These are phyloP conservation scores for Bruguiera gymnorhiza DNA, from an alignment of 345 rosid genomes.

Conservation along the genomic window DNA sequence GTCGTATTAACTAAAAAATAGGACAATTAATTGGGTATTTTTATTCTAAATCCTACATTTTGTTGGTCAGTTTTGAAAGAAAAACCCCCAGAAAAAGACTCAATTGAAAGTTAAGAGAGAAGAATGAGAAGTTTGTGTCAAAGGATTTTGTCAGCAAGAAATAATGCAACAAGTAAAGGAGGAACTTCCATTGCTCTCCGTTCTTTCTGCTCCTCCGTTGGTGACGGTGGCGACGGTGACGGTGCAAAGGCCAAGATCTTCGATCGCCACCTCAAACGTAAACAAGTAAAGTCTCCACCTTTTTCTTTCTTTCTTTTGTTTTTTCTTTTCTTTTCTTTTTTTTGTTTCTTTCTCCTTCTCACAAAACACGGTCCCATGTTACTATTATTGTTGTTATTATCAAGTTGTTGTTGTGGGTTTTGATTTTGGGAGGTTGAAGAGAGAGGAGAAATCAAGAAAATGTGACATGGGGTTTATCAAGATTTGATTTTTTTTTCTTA, in stretches of 20 bases:
- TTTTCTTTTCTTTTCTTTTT: too few species aligned
- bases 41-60: too few species aligned
- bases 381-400: too few species aligned
- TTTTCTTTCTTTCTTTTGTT: not conserved
- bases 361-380: too few species aligned
- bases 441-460: too few species aligned
- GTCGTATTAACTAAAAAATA: too few species aligned
- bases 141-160: conserved; percentile 13
- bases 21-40: too few species aligned
- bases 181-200: conserved; percentile 7
- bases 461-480: not conserved
- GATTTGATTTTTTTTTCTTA: not conserved
- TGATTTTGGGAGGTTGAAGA: too few species aligned
- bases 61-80: too few species aligned
- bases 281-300: conserved; percentile 42
- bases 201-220: conserved; percentile 41
- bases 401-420: too few species aligned
- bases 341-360: too few species aligned
- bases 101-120: not conserved
- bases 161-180: not conserved
- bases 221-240: conserved; percentile 23
- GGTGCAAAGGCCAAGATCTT: conserved; percentile 61
- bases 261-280: conserved; percentile 83
- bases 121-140: conserved; percentile 12
- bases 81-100: too few species aligned